These are phyloP conservation scores for Candida lessepsii DNA, from an alignment of 805 yeast genomes.

Conservation along the genomic window DNA sequence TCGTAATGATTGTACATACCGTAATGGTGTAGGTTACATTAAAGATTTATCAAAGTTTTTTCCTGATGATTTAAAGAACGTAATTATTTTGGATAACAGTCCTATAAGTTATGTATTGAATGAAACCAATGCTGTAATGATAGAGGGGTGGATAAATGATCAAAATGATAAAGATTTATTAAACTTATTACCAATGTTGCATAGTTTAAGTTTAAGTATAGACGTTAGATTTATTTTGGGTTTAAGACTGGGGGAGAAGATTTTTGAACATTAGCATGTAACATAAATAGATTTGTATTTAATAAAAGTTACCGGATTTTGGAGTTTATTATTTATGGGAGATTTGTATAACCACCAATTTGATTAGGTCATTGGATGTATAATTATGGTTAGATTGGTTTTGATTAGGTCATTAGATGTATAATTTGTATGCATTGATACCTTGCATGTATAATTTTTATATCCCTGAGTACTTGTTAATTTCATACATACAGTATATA, in stretches of 20 bases:
- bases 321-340: too few species aligned
- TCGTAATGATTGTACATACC: constrained; percentile 73
- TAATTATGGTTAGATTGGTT: too few species aligned
- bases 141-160: constrained; percentile 98
- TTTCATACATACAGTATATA: too few species aligned
- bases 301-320: background rate
- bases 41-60: constrained; percentile 42
- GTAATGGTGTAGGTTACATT: constrained; percentile 82
- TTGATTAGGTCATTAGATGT: too few species aligned
- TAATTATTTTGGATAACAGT: constrained; percentile 86
- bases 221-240: constrained; percentile 82
- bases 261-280: constrained; percentile 48
- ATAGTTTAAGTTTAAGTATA: constrained; percentile 72
- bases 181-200: constrained; percentile 75
- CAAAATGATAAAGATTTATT: constrained; percentile 85
- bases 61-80: constrained; percentile 60
- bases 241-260: constrained; percentile 68
- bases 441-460: too few species aligned
- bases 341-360: too few species aligned
- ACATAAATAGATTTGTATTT: constrained; percentile 10
- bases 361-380: too few species aligned
- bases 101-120: constrained; percentile 85
- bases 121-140: constrained; percentile 84
- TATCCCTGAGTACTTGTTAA: too few species aligned
- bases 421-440: too few species aligned